These are phyloP conservation scores for Cordyceps tenuipes DNA, from an alignment of 2,329 filamentous ascomycete species.

Conservation along the genomic window DNA sequence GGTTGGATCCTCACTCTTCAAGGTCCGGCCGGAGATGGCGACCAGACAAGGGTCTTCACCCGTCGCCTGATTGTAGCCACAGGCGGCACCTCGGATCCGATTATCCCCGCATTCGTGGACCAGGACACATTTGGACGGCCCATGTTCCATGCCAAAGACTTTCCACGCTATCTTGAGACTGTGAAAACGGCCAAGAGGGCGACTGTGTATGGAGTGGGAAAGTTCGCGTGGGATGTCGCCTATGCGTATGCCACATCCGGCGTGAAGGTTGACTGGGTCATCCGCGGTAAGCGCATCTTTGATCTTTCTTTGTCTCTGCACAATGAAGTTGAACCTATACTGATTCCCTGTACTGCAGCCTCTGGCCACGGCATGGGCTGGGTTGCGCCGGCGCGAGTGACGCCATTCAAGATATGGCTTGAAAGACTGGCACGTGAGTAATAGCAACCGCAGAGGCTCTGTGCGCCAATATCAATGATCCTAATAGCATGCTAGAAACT, in stretches of 20 bases:
- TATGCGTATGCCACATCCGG: constrained; percentile 51
- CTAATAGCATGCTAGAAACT: constrained; percentile 31
- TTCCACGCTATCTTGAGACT: constrained; percentile 31
- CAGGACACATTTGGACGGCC: constrained; percentile 36
- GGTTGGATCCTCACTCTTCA: constrained; percentile 35
- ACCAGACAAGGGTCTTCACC: constrained; percentile 25
- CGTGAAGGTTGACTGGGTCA: constrained; percentile 50
- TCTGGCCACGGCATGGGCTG: constrained; percentile 51
- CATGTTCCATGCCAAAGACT: constrained; percentile 43
- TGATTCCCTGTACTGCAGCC: constrained; percentile 15
- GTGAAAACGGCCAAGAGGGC: constrained; percentile 34
- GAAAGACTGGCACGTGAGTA: constrained; percentile 54
- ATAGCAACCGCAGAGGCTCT: constrained; percentile 35
- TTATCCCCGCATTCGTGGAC: constrained; percentile 38
- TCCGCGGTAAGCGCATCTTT: constrained; percentile 34
- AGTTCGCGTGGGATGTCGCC: constrained; percentile 57
- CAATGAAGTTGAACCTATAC: not conserved
- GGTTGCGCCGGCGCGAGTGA: constrained; percentile 53
- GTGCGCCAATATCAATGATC: constrained; percentile 20
- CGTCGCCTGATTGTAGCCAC: constrained; percentile 46
- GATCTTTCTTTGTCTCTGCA: not conserved
- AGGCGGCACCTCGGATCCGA: constrained; percentile 42
- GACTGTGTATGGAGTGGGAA: constrained; percentile 54
- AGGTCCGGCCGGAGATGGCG: constrained; percentile 10
- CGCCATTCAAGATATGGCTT: constrained; percentile 57